Evolutionary conservation across 345 rosid species (phyloP).

Genomic region (Carallia pectinifolia): DNA sequence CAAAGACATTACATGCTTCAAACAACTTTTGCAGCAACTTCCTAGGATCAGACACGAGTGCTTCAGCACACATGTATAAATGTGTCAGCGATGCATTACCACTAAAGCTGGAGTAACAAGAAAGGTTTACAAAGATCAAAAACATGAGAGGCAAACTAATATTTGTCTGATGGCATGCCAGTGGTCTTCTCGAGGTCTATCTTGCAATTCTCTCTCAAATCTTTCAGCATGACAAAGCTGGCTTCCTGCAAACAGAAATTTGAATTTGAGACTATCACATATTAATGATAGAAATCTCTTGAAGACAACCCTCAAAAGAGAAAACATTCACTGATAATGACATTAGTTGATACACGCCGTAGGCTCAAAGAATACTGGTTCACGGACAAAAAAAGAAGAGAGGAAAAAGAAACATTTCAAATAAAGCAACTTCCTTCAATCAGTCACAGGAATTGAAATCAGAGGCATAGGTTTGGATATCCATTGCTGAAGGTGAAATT

Average conservation of each 20-base stretch:
- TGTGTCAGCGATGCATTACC: neutral
- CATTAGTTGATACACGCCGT: no score
- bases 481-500: neutral
- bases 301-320: neutral
- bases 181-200: slow-evolving; percentile 55
- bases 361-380: no score
- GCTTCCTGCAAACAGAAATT: slow-evolving; percentile 52
- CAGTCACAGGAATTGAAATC: neutral
- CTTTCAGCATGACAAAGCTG: slow-evolving; percentile 45
- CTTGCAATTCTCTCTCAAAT: slow-evolving; percentile 74
- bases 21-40: slow-evolving; percentile 12
- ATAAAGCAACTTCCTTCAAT: slow-evolving; percentile 3
- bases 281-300: neutral
- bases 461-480: neutral
- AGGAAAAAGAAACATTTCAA: neutral
- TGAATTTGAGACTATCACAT: slow-evolving; percentile 8
- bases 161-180: slow-evolving; percentile 42
- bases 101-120: slow-evolving; percentile 11
- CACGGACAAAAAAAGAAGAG: no score
- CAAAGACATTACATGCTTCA: neutral
- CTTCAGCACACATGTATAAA: neutral
- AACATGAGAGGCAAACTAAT: slow-evolving; percentile 24
- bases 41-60: slow-evolving; percentile 8
- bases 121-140: slow-evolving; percentile 18
- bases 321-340: neutral